phyloP scores from a whole-genome alignment of 1,284 basidiomycete genomes.

The Trichosporon sp. region DNA sequence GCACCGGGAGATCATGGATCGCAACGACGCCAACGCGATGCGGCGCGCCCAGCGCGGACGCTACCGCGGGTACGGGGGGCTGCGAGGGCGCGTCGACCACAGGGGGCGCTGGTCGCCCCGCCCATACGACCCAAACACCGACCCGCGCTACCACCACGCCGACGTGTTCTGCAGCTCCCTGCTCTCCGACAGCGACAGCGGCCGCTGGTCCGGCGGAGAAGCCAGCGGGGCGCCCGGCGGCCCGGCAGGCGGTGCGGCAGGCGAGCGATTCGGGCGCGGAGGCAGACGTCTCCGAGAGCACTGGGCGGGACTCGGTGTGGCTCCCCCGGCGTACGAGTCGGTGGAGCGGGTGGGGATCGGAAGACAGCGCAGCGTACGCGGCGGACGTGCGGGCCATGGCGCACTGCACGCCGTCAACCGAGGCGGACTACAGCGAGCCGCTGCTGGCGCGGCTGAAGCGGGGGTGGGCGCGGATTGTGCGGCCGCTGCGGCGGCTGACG shows the following conservation, averaged over 20 bases:
- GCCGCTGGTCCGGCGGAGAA: too few species aligned
- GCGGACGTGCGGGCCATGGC: background rate
- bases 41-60: too few species aligned
- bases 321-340: background rate
- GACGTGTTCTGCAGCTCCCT: too few species aligned
- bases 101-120: background rate
- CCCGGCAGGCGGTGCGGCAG: too few species aligned
- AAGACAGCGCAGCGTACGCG: background rate
- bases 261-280: background rate
- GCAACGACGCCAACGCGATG: background rate
- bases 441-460: background rate
- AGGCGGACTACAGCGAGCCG: background rate
- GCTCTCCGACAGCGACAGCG: too few species aligned
- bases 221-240: too few species aligned
- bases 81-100: background rate
- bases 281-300: background rate
- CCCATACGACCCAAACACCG: too few species aligned
- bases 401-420: background rate
- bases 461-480: background rate
- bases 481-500: background rate
- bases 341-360: background rate
- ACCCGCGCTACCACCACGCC: too few species aligned
- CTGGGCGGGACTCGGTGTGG: background rate
- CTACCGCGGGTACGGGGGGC: background rate
- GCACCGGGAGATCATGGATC: background rate